phyloP scores from a whole-genome alignment of 2,329 filamentous ascomycete genomes.

The Pezicula carpinea region DNA sequence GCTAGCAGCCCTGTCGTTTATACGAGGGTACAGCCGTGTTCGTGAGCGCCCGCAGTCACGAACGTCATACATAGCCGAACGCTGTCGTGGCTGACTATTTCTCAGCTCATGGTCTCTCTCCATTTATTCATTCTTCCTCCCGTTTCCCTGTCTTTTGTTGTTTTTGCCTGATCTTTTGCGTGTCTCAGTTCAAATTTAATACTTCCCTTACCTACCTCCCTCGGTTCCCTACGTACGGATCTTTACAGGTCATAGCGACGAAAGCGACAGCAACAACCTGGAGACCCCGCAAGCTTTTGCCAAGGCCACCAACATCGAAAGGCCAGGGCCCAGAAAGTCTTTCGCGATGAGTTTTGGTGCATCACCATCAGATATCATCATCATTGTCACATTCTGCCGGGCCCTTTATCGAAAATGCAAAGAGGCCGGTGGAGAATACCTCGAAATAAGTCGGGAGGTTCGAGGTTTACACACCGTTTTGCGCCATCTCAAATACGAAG shows the following conservation, averaged over 20 bases:
- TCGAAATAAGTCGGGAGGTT: conserved; percentile 44
- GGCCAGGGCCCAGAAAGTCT: not conserved
- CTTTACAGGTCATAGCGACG: not conserved
- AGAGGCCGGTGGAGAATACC: conserved; percentile 42
- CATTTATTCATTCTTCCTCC: conserved; percentile 1
- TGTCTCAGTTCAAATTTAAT: not conserved
- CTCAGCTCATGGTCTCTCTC: conserved; percentile 14
- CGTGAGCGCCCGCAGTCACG: conserved; percentile 11
- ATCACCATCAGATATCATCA: conserved; percentile 42
- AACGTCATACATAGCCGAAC: not conserved
- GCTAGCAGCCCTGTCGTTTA: conserved; percentile 2
- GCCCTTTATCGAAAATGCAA: conserved; percentile 51
- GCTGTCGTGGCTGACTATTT: conserved; percentile 12
- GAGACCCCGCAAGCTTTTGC: not conserved
- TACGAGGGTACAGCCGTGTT: no score
- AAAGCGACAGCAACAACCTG: not conserved
- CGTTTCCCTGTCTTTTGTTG: conserved; percentile 1
- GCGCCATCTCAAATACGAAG: conserved; percentile 53
- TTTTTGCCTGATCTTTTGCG: not conserved
- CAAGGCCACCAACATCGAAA: not conserved
- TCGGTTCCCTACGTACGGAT: not conserved
- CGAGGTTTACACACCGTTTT: conserved; percentile 50
- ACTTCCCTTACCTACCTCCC: not conserved
- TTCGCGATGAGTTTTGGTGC: conserved; percentile 25
- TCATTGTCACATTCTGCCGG: conserved; percentile 50